Evolutionary conservation across 805 yeast genomes (phyloP), one percentile per base, ranked within the genome.

Genomic region (Jamesozyma jinghongensis): DNA sequence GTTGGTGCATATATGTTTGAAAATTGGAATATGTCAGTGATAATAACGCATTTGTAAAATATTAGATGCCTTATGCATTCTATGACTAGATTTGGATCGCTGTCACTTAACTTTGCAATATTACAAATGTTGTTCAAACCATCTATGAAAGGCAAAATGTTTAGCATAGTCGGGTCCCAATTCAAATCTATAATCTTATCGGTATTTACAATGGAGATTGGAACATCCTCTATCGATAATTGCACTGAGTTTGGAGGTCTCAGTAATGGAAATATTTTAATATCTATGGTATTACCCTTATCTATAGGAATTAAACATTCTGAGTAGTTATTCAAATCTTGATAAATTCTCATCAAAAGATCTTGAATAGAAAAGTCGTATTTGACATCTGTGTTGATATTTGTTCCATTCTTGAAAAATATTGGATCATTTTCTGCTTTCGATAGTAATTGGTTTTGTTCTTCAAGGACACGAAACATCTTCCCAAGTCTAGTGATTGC

Each of bases 81-180:
- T 40, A 79, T 75, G 2, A 95, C 85, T 38, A 90, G 67, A 16
- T 71, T 67, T 48, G 78, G 79, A 54, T 87, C 94, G 30, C 95
- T 81, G 52, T 84, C 78, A 1, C 96, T 85, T 38, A 87, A 61
- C 38, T 77, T 75, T 16, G 95, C 76, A 30, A 94, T 90, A 41
- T 73, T 71, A 29, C 77, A 70, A 16, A 92, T 77, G 5, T 92
- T 84, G 57, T 90, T 90, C 37, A 87, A 69, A 1, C 99, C 98
- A 53, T 92, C 77, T 37, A 92, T 85, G 49, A 70, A 82, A 0
- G 96, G 95, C 10, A 85, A 63, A 19, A 92, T 84, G 50, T 83
- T 81, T 35, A 86, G 68, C 92, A 92, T 82, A 2, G 97, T 90
- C 1, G 97, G 97, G 61, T 92, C 98, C 97, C 98, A 92, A 52